Conservation (phyloP, 371 early-diverging fungal genomes). For the Dichotomocladium elegans region DNA sequence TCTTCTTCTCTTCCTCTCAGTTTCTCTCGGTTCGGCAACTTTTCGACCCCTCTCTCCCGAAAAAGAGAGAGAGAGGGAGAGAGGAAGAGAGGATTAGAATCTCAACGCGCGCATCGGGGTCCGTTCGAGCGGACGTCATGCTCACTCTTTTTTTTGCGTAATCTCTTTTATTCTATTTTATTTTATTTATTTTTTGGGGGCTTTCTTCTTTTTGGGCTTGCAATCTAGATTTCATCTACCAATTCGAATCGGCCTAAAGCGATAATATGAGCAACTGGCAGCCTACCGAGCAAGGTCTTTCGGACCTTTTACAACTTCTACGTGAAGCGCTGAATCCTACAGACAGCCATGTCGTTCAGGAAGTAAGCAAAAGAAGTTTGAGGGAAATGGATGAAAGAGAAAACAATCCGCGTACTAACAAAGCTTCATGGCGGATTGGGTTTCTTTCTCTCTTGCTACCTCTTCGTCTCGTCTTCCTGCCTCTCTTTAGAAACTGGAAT, state of each 20-base stretch:
- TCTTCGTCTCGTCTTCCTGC: background rate
- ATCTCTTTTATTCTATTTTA: too few species aligned
- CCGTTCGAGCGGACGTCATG: too few species aligned
- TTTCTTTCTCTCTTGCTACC: background rate
- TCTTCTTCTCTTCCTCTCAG: background rate
- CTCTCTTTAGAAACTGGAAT: conserved; percentile 69
- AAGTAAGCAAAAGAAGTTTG: conserved; percentile 19
- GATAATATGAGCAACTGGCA: conserved; percentile 44
- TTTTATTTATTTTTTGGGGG: too few species aligned
- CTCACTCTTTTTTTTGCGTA: too few species aligned
- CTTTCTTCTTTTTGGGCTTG: too few species aligned
- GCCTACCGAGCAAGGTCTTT: conserved; percentile 46
- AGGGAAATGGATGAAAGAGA: background rate
- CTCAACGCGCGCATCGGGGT: too few species aligned
- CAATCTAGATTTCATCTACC: too few species aligned
- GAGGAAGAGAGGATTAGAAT: too few species aligned
- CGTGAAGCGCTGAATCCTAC: conserved; percentile 46
- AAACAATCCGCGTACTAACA: background rate
- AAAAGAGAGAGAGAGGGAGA: too few species aligned
- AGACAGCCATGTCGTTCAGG: conserved; percentile 38
- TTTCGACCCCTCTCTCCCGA: background rate
- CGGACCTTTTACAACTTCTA: conserved; percentile 43
- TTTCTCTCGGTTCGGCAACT: too few species aligned
- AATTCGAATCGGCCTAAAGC: too few species aligned
- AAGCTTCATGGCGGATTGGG: too few species aligned